Evolutionary conservation across 495 filamentous ascomycete species (phyloP).

Genomic region (Neurospora sp.): DNA sequence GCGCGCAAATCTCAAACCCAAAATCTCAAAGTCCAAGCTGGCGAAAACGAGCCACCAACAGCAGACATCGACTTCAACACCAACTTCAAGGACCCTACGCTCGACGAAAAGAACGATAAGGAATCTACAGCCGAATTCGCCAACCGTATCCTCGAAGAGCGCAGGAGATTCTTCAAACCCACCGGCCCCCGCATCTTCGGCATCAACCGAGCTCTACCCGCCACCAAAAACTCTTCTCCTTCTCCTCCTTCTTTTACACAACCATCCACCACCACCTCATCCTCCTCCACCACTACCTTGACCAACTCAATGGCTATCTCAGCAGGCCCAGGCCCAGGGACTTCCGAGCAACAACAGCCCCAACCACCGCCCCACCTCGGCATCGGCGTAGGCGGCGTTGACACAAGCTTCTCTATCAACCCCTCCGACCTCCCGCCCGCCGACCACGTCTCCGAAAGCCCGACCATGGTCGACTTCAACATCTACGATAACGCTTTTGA

Average conservation of each 20-base stretch:
- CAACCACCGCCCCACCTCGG: constrained; percentile 50
- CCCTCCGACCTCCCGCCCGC: constrained; percentile 7
- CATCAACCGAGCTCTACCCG: constrained; percentile 24
- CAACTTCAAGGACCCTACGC: neutral
- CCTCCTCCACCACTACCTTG: neutral
- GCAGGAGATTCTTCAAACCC: constrained; percentile 25
- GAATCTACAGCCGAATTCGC: constrained; percentile 30
- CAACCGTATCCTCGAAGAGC: constrained; percentile 26
- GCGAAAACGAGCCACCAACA: neutral
- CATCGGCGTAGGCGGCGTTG: constrained; percentile 53
- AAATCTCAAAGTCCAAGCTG: constrained; percentile 2
- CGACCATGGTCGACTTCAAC: constrained; percentile 66
- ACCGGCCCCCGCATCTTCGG: constrained; percentile 3
- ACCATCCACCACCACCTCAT: neutral
- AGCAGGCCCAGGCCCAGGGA: neutral
- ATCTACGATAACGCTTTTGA: constrained; percentile 84
- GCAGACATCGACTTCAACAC: constrained; percentile 36
- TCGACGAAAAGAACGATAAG: neutral
- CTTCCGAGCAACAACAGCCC: neutral
- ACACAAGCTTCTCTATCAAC: constrained; percentile 18
- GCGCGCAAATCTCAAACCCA: constrained; percentile 18
- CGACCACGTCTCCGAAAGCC: constrained; percentile 69
- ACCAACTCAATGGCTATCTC: neutral
- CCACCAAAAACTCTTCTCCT: constrained; percentile 51
- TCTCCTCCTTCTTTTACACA: neutral